These are phyloP conservation scores for Candida tetrigidarum DNA, from an alignment of 1,139 yeast genomes.

Conservation along the genomic window DNA sequence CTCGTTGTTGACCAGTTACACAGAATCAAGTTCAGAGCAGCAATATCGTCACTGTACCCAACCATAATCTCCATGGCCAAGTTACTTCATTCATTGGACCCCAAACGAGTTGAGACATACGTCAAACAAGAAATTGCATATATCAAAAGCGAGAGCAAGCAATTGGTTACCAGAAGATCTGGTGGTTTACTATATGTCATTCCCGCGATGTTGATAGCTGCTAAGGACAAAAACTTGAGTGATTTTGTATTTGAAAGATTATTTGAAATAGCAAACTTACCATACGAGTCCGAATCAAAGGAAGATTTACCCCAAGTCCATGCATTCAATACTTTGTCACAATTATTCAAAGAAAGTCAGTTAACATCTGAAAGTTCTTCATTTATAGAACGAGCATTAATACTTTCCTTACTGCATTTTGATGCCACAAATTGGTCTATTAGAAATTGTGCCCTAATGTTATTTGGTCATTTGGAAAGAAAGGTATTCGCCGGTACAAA, in stretches of 20 bases:
- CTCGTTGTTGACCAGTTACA: slow-evolving; percentile 68
- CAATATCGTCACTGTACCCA: slow-evolving; percentile 86
- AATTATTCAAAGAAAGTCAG: slow-evolving; percentile 69
- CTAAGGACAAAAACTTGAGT: slow-evolving; percentile 47
- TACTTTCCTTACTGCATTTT: slow-evolving; percentile 64
- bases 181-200: slow-evolving; percentile 88
- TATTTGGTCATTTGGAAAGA: slow-evolving; percentile 81
- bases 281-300: slow-evolving; percentile 56
- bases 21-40: slow-evolving; percentile 85
- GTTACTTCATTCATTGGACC: slow-evolving; percentile 20
- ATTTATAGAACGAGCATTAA: slow-evolving; percentile 61
- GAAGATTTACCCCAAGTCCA: slow-evolving; percentile 87
- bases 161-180: slow-evolving; percentile 82
- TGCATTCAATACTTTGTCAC: slow-evolving; percentile 84
- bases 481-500: slow-evolving; percentile 71
- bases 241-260: slow-evolving; percentile 54
- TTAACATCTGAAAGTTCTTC: slow-evolving; percentile 56
- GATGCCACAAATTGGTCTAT: slow-evolving; percentile 78
- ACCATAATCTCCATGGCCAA: slow-evolving; percentile 68
- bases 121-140: slow-evolving; percentile 49
- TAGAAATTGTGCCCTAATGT: slow-evolving; percentile 91
- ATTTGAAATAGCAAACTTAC: slow-evolving; percentile 53
- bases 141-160: slow-evolving; percentile 56
- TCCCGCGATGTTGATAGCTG: slow-evolving; percentile 54
- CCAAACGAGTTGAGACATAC: slow-evolving; percentile 35